Base-by-base conservation (phyloP, 805 yeast genomes). In the Yamadazyma ubonensis region DNA sequence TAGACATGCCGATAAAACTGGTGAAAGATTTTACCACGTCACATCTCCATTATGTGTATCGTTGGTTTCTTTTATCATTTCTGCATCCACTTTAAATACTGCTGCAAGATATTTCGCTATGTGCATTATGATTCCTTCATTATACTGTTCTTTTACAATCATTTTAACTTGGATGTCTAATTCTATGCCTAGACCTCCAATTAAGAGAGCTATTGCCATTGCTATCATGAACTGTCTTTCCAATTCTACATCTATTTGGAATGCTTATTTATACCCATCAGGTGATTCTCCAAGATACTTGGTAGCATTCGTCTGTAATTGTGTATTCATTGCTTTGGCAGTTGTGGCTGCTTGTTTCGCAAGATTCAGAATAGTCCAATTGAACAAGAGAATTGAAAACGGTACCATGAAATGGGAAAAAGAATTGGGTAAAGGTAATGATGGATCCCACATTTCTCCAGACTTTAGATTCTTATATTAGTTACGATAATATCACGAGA, bases 51-150 rank as follows among this genome's bases (percentile, higher is more conserved):
- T 74, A 40, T 14, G 60, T 3, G 39, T 71, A 2, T 56, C 81
- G 1, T 51, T 75, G 48, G 48, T 63, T 2, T 65, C 79, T 1
- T 76, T 74, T 47, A 67, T 73, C 29, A 65, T 78, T 12, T 63
- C 78, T 1, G 76, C 71, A 17, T 57, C 79, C 2, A 70, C 80
- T 0, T 57, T 72, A 38, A 73, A 75, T 42, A 71, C 75, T 1
- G 83, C 78, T 5, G 81, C 81, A 2, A 59, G 83, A 40, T 78
- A 76, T 49, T 73, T 76, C 46, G 73, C 82, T 16, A 76, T 79
- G 81, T 74, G 78, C 49, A 60, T 76, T 41, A 72, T 78, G 78
- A 71, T 78, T 39, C 78, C 81, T 10, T 70, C 77, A 7, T 56
- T 78, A 20, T 75, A 76, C 51, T 73, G 78, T 52, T 68, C 79